A percentile compares a stretch with the other conserved stretches of the same genome.
Evolutionary conservation across 1,139 yeast genomes (phyloP).

Genomic region (Geotrichum australiense): DNA sequence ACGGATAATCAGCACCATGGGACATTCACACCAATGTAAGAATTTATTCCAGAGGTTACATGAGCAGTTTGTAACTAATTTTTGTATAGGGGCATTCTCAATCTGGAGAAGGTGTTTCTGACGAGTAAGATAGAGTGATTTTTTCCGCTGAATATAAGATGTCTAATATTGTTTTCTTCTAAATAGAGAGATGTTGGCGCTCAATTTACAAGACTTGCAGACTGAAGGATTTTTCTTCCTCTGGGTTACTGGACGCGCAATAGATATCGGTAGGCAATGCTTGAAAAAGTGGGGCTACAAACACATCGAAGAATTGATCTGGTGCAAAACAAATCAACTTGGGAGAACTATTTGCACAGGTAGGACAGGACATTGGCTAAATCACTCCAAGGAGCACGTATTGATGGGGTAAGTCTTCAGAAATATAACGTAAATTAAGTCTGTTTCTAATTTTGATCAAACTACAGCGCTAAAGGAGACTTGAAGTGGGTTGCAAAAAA

Average conservation of each 20-base stretch:
- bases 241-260: constrained; percentile 94
- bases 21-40: constrained; percentile 60
- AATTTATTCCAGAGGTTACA: background rate
- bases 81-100: constrained; percentile 24
- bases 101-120: constrained; percentile 46
- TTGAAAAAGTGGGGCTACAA: constrained; percentile 75
- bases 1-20: constrained; percentile 53
- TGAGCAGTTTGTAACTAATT: background rate
- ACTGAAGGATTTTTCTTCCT: constrained; percentile 74
- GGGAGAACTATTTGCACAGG: constrained; percentile 90
- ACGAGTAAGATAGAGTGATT: constrained; percentile 22
- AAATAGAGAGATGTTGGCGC: constrained; percentile 47
- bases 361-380: constrained; percentile 93
- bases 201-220: constrained; percentile 65
- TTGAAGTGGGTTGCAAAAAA: constrained; percentile 65
- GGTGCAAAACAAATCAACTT: constrained; percentile 87
- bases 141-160: background rate
- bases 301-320: constrained; percentile 70
- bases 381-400: constrained; percentile 89
- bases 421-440: too few relatives aligned
- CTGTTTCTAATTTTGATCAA: background rate
- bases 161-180: background rate
- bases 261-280: constrained; percentile 78
- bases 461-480: constrained; percentile 51
- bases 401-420: constrained; percentile 50